Percentiles rank a stretch among this genome's conserved stretches.
Conservation (phyloP, 2,329 filamentous ascomycete species). For the Fusarium sterilihyphosum region DNA sequence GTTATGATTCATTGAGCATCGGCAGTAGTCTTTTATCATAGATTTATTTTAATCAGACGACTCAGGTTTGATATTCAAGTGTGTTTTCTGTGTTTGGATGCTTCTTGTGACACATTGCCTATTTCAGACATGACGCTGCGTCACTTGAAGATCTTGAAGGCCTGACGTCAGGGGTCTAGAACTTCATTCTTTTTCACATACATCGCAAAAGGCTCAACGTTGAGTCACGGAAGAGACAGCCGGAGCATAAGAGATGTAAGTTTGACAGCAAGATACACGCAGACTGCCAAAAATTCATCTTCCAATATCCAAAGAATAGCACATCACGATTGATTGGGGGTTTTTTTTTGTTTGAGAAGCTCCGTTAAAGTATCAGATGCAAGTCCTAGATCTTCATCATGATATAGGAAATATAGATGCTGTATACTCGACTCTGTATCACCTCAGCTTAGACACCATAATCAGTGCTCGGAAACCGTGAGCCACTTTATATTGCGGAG, state of each 20-base stretch:
- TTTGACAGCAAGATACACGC: not conserved
- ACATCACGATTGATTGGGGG: not conserved
- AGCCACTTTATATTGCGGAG: slow-evolving; percentile 23
- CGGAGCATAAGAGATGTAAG: not conserved
- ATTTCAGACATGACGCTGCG: not conserved
- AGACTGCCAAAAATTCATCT: not conserved
- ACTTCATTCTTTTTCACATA: not conserved
- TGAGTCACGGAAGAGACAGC: not conserved
- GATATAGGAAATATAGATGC: not conserved
- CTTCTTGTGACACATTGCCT: not conserved
- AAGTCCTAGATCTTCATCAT: not conserved
- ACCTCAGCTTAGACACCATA: not conserved
- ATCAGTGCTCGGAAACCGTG: not conserved
- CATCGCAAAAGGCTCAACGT: not conserved
- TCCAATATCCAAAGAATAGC: not conserved
- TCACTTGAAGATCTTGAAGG: not conserved
- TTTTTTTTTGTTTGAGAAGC: not conserved
- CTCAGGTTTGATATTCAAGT: not conserved
- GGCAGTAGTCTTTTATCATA: not conserved
- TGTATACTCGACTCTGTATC: not conserved
- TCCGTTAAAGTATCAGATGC: not conserved
- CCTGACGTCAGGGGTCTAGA: not conserved
- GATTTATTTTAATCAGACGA: slow-evolving; percentile 8
- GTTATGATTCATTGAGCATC: slow-evolving; percentile 3
- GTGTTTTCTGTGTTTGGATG: not conserved